Base-by-base conservation (phyloP, 2,329 filamentous ascomycete genomes). In the Nemania sp. region DNA sequence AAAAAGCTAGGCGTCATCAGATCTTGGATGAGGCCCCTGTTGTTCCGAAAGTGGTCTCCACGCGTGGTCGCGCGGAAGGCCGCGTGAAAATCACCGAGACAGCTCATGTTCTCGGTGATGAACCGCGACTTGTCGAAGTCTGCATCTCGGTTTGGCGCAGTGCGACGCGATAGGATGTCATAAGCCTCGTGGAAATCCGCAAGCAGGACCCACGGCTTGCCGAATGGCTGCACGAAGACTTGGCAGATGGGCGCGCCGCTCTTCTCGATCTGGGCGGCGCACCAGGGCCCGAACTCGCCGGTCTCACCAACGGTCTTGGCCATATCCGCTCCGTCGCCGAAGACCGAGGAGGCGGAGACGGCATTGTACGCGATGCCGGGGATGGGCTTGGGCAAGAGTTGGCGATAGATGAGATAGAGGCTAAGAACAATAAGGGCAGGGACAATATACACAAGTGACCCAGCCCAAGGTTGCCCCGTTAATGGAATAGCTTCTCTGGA, bases 1-100 rank as follows among this genome's bases (percentile, higher is more conserved):
- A 82, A 66, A 58, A 82, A 82, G 6, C 52, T 67, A 0, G 79
- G 75, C 7, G 79, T 74, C 81, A 82, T 81, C 1, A 82, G 70
- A 49, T 82, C 80, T 32, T 77, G 74, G 1, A 80, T 59, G 1
- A 82, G 75, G 5, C 7, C 20, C 1, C 64, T 27, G 15, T 53
- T 27, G 26, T 5, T 11, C 10, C 45, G 54, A 52, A 75, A 71
- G 58, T 74, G 77, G 66, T 75, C 78, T 5, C 72, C 66, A 5
- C 22, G 45, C 8, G 22, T 49, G 45, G 45, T 22, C 1, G 74
- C 72, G 47, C 77, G 71, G 75, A 78, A 76, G 1, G 67, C 68
- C 61, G 79, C 76, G 65, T 81, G 80, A 52, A 76, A 72, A 13
- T 75, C 47, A 3, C 71, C 66, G 1, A 74, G 32, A 35, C 69